Evolutionary conservation across 139 green algal genomes (phyloP).

Genomic region (Microglena sp.): DNA sequence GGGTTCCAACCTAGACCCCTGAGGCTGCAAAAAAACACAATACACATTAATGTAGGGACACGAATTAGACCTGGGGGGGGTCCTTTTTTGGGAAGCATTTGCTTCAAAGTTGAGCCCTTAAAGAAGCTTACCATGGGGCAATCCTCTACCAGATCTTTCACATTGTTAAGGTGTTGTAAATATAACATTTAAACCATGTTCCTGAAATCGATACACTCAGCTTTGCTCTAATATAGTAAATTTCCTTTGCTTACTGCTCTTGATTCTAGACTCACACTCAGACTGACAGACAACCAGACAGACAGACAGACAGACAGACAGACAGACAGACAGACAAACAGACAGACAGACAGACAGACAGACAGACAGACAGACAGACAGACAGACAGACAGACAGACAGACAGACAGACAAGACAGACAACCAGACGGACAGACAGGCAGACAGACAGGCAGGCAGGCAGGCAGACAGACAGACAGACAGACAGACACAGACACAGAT

Average conservation of each 20-base stretch:
- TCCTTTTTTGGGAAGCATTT: too few relatives aligned
- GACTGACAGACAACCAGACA: too few relatives aligned
- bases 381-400: neutral
- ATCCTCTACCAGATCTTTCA: neutral
- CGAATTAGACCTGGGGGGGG: too few relatives aligned
- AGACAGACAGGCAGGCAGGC: too few relatives aligned
- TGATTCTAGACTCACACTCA: neutral
- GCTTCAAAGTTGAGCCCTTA: too few relatives aligned
- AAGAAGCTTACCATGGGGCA: neutral
- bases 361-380: slow-evolving; percentile 1
- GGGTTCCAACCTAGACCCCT: too few relatives aligned
- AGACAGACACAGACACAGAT: too few relatives aligned
- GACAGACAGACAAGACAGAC: too few relatives aligned
- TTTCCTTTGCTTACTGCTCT: neutral
- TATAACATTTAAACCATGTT: neutral
- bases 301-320: neutral
- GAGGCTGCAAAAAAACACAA: too few relatives aligned
- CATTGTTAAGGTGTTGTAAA: neutral
- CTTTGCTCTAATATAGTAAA: neutral
- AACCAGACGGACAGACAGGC: too few relatives aligned
- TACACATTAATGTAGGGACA: too few relatives aligned
- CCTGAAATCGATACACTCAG: neutral
- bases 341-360: neutral
- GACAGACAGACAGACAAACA: neutral
- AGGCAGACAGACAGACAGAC: too few relatives aligned